Percentiles rank a stretch among this genome's conserved stretches.
phyloP scores from a whole-genome alignment of 805 yeast species.

The Candida krabiensis region DNA sequence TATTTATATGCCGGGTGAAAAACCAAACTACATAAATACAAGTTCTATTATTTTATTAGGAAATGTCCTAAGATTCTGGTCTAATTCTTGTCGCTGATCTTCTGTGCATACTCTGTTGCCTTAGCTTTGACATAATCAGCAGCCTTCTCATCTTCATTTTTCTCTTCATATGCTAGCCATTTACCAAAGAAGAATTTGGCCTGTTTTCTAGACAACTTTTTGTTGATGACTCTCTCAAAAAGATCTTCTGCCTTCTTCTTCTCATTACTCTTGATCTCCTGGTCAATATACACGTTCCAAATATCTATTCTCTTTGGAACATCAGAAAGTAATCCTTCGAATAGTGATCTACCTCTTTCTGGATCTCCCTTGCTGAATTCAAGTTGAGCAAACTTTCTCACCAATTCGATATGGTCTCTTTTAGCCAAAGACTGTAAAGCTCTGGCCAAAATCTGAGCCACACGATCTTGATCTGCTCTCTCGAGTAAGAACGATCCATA shows the following conservation, averaged over 20 bases:
- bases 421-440: conserved; percentile 73
- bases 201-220: conserved; percentile 78
- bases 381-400: conserved; percentile 83
- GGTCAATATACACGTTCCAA: conserved; percentile 95
- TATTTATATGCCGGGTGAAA: too few relatives aligned
- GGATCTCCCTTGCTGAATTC: conserved; percentile 87
- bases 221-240: conserved; percentile 74
- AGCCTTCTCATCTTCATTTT: conserved; percentile 62
- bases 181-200: conserved; percentile 93
- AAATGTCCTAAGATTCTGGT: too few relatives aligned
- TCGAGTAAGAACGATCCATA: conserved; percentile 76
- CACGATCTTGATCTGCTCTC: conserved; percentile 53
- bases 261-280: conserved; percentile 74
- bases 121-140: conserved; percentile 85
- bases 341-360: conserved; percentile 92
- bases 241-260: conserved; percentile 70
- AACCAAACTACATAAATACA: too few relatives aligned
- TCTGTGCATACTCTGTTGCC: conserved; percentile 68
- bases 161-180: conserved; percentile 83
- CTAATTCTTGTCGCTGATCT: conserved; percentile 18
- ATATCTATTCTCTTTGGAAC: conserved; percentile 90
- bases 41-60: too few relatives aligned
- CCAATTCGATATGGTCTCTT: conserved; percentile 74
- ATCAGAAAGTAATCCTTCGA: conserved; percentile 88
- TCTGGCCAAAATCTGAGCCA: conserved; percentile 71